Base-by-base conservation (phyloP, 257 asterid genomes). In the Schizonepeta tenuifolia region DNA sequence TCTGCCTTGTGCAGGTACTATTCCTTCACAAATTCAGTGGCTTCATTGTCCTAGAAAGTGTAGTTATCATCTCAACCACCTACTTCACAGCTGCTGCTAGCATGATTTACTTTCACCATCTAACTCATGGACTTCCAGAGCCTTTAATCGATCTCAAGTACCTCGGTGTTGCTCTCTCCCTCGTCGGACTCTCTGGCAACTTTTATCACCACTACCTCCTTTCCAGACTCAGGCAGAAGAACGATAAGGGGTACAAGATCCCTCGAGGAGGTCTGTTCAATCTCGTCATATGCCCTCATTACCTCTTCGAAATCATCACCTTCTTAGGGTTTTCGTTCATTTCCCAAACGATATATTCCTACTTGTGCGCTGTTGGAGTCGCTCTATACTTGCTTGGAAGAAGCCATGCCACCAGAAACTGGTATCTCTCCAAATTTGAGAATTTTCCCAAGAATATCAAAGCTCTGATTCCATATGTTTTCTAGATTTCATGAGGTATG, bases 11-110 rank as follows among this genome's bases (percentile, higher is more conserved):
- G 70, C 89, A 90, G 96, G 87, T 85, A 17, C 60, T 88, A 61
- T 88, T 88, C 66, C 67, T 90, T 35, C 95, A 90, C 84, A 90
- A 82, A 47, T 90, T 80, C 85, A 90, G 95, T n/a, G 95, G 91
- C 51, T 80, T 75, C 11, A 79, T 78, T 55, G 78, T 47, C 21
- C 44, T 85, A 36, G 85, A 79, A 36, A 76, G 86, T 28, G 86
- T 58, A 18, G 36, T 86, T 15, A 21, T 81, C 18, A 77, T 90
- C 60, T 81, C 92, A 38, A 6, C 50, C 36, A 28, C 51, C 78
- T 88, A 90, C 75, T 78, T 71, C 78, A 21, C 77, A 46, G 65
- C 78, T 3, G 80, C 96, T 43, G 87, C 79, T 6, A 33, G 80
- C 70, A 57, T 79, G 80, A 60, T 85, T 24, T 86, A 82, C 77